These are phyloP conservation scores for Fusarium annulatum DNA, from an alignment of 2,329 filamentous ascomycete genomes.

Conservation along the genomic window DNA sequence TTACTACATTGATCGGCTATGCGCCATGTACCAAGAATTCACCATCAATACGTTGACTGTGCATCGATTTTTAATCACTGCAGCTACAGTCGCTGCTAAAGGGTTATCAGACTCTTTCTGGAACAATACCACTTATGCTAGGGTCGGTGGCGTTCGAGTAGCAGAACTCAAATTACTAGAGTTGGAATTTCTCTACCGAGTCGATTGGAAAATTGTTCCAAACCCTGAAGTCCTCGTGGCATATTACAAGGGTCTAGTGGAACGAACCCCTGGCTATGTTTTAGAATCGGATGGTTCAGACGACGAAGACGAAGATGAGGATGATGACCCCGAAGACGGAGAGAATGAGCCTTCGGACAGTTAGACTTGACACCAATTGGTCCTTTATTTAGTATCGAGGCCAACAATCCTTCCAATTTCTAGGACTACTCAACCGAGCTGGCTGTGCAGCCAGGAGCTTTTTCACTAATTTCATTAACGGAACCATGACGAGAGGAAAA, in stretches of 20 bases:
- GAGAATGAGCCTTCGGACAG: conserved; percentile 20
- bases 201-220: conserved; percentile 97
- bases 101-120: conserved; percentile 97
- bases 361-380: conserved; percentile 16
- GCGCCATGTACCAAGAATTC: conserved; percentile 91
- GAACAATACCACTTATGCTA: conserved; percentile 97
- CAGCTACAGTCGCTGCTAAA: conserved; percentile 94
- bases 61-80: conserved; percentile 95
- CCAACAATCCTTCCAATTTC: background rate
- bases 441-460: background rate
- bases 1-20: conserved; percentile 96
- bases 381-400: conserved; percentile 1
- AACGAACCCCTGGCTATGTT: conserved; percentile 67
- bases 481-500: conserved; percentile 18
- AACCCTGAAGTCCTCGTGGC: conserved; percentile 93
- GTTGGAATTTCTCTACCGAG: conserved; percentile 89
- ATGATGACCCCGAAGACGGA: conserved; percentile 39
- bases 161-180: conserved; percentile 91
- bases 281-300: conserved; percentile 57
- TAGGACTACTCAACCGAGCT: background rate
- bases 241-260: conserved; percentile 90
- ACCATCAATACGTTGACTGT: conserved; percentile 97
- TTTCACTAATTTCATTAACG: conserved; percentile 18
- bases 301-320: conserved; percentile 45
- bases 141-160: conserved; percentile 91